Evolutionary conservation across 352 stramenopile genomes (phyloP).

Genomic region (Globisporangium echinulatum): DNA sequence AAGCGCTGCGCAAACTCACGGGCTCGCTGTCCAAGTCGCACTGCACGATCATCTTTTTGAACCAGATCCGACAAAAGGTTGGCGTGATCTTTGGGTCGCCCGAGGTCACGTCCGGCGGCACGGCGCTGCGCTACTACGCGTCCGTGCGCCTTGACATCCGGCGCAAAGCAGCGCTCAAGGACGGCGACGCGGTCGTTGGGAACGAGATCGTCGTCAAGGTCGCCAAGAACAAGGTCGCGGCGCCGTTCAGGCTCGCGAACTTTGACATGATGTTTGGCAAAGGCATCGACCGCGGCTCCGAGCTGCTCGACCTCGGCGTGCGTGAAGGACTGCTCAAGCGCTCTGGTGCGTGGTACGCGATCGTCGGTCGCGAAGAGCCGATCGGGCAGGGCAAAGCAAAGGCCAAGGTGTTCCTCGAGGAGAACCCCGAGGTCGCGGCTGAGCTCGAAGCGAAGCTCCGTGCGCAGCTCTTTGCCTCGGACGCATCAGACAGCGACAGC

Average conservation of each 20-base stretch:
- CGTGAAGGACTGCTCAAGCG: slow-evolving; percentile 72
- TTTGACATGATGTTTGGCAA: slow-evolving; percentile 98
- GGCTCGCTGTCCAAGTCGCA: slow-evolving; percentile 93
- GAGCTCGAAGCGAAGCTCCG: slow-evolving; percentile 73
- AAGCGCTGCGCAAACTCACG: slow-evolving; percentile 96
- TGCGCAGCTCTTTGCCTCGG: slow-evolving; percentile 44
- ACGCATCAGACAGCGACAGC: background rate
- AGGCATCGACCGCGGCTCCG: slow-evolving; percentile 91
- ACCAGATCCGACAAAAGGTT: slow-evolving; percentile 97
- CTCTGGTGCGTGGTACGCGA: slow-evolving; percentile 73
- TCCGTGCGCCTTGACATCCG: slow-evolving; percentile 95
- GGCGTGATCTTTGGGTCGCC: slow-evolving; percentile 97
- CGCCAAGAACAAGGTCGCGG: slow-evolving; percentile 98
- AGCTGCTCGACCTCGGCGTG: slow-evolving; percentile 73
- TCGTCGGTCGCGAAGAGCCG: slow-evolving; percentile 60
- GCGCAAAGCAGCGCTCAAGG: slow-evolving; percentile 90
- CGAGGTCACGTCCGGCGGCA: slow-evolving; percentile 94
- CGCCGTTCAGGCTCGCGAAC: slow-evolving; percentile 92
- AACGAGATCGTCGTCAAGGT: slow-evolving; percentile 98
- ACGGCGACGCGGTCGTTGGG: slow-evolving; percentile 88
- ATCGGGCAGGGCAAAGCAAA: slow-evolving; percentile 83
- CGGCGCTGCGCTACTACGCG: slow-evolving; percentile 80
- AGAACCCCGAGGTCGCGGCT: slow-evolving; percentile 61
- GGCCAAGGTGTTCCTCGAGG: slow-evolving; percentile 74
- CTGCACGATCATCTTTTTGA: slow-evolving; percentile 97